These are phyloP conservation scores for Cinnamomum chago DNA, from an alignment of 164 flowering plant species.

Conservation along the genomic window DNA sequence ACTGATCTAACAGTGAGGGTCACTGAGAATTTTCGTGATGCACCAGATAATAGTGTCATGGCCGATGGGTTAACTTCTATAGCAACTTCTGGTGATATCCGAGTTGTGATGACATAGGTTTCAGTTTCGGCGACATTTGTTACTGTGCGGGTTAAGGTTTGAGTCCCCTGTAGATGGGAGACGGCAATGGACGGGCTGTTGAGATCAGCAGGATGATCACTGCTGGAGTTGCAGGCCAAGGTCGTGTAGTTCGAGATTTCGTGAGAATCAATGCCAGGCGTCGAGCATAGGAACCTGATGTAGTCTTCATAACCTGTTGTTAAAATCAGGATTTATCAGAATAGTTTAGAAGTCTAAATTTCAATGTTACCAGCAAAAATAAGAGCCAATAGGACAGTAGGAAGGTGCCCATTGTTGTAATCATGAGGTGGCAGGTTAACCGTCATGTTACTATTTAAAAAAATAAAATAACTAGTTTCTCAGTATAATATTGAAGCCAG, in stretches of 20 bases:
- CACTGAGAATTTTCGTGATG: conserved; percentile 59
- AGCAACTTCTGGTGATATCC: conserved; percentile 79
- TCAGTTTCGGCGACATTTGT: conserved; percentile 83
- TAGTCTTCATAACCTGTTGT: conserved; percentile 71
- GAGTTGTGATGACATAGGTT: conserved; percentile 63
- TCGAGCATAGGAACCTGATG: conserved; percentile 80
- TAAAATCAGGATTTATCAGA: background rate
- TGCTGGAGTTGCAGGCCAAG: conserved; percentile 63
- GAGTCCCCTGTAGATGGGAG: conserved; percentile 72
- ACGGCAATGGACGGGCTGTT: conserved; percentile 83
- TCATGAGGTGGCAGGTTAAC: too few species aligned
- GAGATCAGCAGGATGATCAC: conserved; percentile 64
- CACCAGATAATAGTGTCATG: conserved; percentile 72
- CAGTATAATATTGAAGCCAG: too few species aligned
- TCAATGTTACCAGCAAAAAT: too few species aligned
- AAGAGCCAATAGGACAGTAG: too few species aligned
- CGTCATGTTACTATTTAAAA: too few species aligned
- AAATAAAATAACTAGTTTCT: too few species aligned
- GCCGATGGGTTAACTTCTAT: conserved; percentile 76
- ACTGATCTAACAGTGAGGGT: conserved; percentile 68
- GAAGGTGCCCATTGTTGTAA: too few species aligned
- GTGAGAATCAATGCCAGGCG: conserved; percentile 70
- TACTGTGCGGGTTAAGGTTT: conserved; percentile 64
- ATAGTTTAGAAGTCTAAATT: too few species aligned
- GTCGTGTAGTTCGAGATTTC: conserved; percentile 67